A percentile compares a stretch with the other conserved stretches of the same genome.
phyloP scores from a whole-genome alignment of 2,329 filamentous ascomycete species.

The Sphaerostilbella broomeana region DNA sequence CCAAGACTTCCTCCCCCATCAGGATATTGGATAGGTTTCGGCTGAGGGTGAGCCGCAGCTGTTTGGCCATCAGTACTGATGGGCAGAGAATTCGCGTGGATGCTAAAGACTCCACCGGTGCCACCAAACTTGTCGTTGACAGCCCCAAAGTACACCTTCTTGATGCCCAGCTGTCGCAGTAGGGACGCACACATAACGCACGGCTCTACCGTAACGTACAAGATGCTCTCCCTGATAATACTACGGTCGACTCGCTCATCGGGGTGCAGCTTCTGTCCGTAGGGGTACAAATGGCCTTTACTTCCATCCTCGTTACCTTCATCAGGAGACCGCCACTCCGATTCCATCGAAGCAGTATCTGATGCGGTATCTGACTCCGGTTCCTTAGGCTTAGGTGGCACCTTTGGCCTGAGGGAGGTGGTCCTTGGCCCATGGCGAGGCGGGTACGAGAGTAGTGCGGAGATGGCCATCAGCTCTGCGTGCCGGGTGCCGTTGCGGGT shows the following conservation, averaged over 20 bases:
- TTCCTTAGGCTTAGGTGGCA: constrained; percentile 14
- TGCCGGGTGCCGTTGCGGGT: constrained; percentile 88
- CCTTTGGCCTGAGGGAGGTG: constrained; percentile 29
- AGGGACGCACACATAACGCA: constrained; percentile 98
- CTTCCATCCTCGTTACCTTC: constrained; percentile 47
- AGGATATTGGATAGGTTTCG: constrained; percentile 30
- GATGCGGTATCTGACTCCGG: constrained; percentile 17
- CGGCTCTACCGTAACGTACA: constrained; percentile 97
- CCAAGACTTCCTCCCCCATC: constrained; percentile 32
- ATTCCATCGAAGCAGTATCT: constrained; percentile 19
- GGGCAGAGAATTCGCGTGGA: constrained; percentile 59
- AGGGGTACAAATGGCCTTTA: constrained; percentile 53
- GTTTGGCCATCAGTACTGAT: constrained; percentile 30
- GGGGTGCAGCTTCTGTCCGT: constrained; percentile 53
- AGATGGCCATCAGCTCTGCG: constrained; percentile 87
- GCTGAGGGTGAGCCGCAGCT: constrained; percentile 35
- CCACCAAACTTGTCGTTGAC: constrained; percentile 96
- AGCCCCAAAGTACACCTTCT: constrained; percentile 89
- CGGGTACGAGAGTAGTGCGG: constrained; percentile 44
- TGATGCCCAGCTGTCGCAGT: constrained; percentile 79
- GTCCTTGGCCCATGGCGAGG: constrained; percentile 23
- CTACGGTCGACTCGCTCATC: constrained; percentile 54
- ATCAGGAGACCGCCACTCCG: constrained; percentile 23
- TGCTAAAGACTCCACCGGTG: constrained; percentile 84
- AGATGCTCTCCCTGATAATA: constrained; percentile 63